These are phyloP conservation scores for Aspergillus fumigatiaffinis DNA, from an alignment of 2,329 filamentous ascomycete species.

Conservation along the genomic window DNA sequence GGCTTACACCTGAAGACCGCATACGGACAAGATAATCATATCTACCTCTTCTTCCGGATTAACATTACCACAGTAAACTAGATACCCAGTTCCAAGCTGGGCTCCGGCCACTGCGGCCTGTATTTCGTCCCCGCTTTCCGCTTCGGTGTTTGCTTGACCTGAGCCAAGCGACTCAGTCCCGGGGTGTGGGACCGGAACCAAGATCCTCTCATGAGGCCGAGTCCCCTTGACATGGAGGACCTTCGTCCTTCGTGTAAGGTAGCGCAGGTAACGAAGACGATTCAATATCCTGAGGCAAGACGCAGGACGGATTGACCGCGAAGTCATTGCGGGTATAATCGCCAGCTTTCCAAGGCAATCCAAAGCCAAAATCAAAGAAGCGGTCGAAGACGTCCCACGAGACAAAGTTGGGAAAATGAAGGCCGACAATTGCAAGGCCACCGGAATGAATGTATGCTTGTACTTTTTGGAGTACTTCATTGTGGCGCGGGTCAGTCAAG, in stretches of 20 bases:
- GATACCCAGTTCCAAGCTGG: too few species aligned
- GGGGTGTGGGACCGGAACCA: constrained; percentile 8
- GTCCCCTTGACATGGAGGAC: constrained; percentile 24
- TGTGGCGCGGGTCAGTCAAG: not conserved
- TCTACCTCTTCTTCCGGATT: too few species aligned
- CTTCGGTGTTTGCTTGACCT: too few species aligned
- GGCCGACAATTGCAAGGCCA: constrained; percentile 3
- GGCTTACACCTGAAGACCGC: too few species aligned
- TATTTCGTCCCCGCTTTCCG: too few species aligned
- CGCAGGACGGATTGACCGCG: constrained; percentile 1
- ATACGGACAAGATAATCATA: too few species aligned
- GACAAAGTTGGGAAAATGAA: not conserved
- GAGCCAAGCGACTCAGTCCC: too few species aligned
- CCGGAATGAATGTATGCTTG: constrained; percentile 1
- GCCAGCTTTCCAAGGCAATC: constrained; percentile 8
- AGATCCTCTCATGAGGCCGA: constrained; percentile 22
- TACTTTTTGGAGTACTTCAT: not conserved
- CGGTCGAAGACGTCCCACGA: too few species aligned
- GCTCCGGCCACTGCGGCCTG: too few species aligned
- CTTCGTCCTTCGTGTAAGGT: constrained; percentile 32
- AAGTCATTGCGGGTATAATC: constrained; percentile 6
- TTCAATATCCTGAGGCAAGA: constrained; percentile 2
- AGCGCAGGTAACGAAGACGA: constrained; percentile 13
- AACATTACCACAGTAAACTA: too few species aligned
- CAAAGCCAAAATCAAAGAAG: not conserved